These are phyloP conservation scores for Pseudomassariella vexata DNA, from an alignment of 2,329 filamentous ascomycete genomes.

Conservation along the genomic window DNA sequence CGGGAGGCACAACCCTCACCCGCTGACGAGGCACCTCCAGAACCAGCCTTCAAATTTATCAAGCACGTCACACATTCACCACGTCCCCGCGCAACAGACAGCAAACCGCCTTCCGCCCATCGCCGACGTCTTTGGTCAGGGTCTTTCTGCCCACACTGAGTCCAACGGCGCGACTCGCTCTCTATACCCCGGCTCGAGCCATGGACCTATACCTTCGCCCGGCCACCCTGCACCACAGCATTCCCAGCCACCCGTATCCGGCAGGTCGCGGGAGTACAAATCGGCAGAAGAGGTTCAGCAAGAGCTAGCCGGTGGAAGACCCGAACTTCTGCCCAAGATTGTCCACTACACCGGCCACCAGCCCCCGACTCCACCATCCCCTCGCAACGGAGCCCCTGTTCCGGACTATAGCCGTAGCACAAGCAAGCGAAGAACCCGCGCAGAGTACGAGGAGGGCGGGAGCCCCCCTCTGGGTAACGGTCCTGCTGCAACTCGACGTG, in stretches of 20 bases:
- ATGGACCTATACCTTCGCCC: constrained; percentile 71
- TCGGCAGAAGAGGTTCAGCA: constrained; percentile 95
- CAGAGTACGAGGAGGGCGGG: constrained; percentile 89
- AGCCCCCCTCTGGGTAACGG: constrained; percentile 76
- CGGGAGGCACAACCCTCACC: constrained; percentile 73
- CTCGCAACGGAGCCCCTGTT: constrained; percentile 46
- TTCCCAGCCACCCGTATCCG: constrained; percentile 45
- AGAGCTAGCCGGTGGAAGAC: constrained; percentile 82
- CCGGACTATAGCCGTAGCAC: constrained; percentile 51
- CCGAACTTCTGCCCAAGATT: constrained; percentile 86
- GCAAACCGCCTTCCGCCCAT: constrained; percentile 90
- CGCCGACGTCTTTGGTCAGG: constrained; percentile 86
- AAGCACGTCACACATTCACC: constrained; percentile 84
- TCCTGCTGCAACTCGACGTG: constrained; percentile 49
- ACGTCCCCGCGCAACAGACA: constrained; percentile 81
- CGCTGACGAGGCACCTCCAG: constrained; percentile 68
- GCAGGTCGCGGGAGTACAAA: constrained; percentile 78
- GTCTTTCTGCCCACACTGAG: constrained; percentile 59
- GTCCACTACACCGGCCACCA: constrained; percentile 95
- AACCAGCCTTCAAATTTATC: constrained; percentile 80
- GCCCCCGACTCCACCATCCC: constrained; percentile 85
- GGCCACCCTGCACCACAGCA: constrained; percentile 57
- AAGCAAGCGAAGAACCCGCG: constrained; percentile 69
- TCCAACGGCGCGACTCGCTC: constrained; percentile 36
- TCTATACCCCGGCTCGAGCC: constrained; percentile 56